Conservation (phyloP, 2,329 filamentous ascomycete species). For the Sporothrix protearum region DNA sequence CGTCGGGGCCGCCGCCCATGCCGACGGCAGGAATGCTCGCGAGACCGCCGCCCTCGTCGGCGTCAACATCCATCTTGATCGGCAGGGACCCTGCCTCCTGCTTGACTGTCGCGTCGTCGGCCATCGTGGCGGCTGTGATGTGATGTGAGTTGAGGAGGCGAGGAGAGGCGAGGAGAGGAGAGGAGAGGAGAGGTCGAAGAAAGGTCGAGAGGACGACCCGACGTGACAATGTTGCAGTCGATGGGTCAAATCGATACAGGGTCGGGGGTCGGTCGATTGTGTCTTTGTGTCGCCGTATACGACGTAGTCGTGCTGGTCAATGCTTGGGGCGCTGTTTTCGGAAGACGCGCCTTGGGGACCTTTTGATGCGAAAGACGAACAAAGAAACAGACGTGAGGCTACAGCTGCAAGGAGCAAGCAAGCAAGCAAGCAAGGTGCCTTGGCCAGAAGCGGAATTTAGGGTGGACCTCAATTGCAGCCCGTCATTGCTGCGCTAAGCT, state of each 20-base stretch:
- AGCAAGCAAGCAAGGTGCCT: neutral
- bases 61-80: constrained; percentile 45
- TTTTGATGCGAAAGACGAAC: neutral
- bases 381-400: constrained; percentile 10
- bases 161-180: neutral
- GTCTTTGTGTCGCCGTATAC: too few species aligned
- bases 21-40: constrained; percentile 32
- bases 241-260: neutral
- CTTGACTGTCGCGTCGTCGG: constrained; percentile 25
- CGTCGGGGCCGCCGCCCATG: constrained; percentile 40
- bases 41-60: constrained; percentile 23
- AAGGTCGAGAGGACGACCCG: neutral
- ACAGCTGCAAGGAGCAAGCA: neutral
- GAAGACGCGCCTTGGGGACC: constrained; percentile 1
- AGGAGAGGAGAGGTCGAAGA: neutral
- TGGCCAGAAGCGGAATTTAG: constrained; percentile 9
- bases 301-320: neutral
- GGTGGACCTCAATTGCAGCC: neutral
- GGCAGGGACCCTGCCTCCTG: constrained; percentile 27
- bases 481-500: neutral
- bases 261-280: too few species aligned
- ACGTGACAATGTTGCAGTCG: neutral
- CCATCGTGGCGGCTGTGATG: constrained; percentile 8
- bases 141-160: neutral
- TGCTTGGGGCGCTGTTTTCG: neutral